phyloP scores from a whole-genome alignment of 768 basidiomycete species.

The Lentinula raphanica region DNA sequence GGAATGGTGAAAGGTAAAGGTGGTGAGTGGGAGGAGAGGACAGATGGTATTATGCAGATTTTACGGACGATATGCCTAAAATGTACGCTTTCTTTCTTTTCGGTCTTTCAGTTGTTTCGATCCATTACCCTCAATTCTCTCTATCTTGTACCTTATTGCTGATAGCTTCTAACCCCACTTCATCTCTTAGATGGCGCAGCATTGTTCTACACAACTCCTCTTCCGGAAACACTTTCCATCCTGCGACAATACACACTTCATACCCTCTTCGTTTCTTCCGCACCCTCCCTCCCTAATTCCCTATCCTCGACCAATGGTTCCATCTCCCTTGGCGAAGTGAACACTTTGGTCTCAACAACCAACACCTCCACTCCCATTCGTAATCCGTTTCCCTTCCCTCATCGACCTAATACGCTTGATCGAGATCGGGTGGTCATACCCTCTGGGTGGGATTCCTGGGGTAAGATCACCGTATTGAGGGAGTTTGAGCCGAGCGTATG shows the following conservation, averaged over 20 bases:
- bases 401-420: conserved; percentile 88
- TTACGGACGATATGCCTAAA: conserved; percentile 87
- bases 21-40: conserved; percentile 91
- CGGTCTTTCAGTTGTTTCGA: neutral
- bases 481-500: conserved; percentile 85
- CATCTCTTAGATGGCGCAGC: conserved; percentile 75
- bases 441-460: conserved; percentile 97
- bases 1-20: conserved; percentile 91
- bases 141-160: neutral
- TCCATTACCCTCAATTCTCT: neutral
- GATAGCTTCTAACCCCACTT: neutral
- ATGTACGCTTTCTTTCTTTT: conserved; percentile 55
- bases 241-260: conserved; percentile 84
- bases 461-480: conserved; percentile 84
- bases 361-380: conserved; percentile 38
- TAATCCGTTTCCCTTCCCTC: conserved; percentile 81
- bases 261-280: conserved; percentile 71
- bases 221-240: conserved; percentile 67
- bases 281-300: conserved; percentile 52
- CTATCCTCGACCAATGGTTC: conserved; percentile 47
- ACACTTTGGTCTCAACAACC: conserved; percentile 39
- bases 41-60: conserved; percentile 94
- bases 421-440: conserved; percentile 90
- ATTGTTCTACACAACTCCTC: conserved; percentile 85
- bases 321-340: conserved; percentile 39